Evolutionary conservation across 805 yeast species (phyloP).

Genomic region (Ogataea pilisensis): DNA sequence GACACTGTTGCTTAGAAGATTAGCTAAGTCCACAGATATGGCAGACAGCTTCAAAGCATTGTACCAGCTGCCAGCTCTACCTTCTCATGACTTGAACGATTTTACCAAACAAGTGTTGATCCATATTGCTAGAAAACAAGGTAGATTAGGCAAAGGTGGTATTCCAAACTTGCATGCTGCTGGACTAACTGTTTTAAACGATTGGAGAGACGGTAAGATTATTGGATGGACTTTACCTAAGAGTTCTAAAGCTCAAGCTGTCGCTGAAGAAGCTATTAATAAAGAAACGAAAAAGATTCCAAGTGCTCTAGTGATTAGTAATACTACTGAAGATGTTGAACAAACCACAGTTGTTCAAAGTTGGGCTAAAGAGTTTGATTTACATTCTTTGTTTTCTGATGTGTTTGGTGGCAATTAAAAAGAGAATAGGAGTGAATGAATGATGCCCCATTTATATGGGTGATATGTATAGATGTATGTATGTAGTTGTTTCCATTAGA

Average conservation of each 20-base stretch:
- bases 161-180: conserved; percentile 86
- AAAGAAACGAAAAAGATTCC: conserved; percentile 34
- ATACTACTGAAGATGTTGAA: conserved; percentile 44
- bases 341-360: conserved; percentile 76
- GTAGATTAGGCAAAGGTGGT: conserved; percentile 91
- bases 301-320: conserved; percentile 34
- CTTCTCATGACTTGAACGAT: conserved; percentile 66
- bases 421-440: no score
- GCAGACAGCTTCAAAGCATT: conserved; percentile 68
- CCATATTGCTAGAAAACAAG: conserved; percentile 88
- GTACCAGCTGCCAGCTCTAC: conserved; percentile 78
- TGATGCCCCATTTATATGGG: no score
- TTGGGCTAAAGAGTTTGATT: conserved; percentile 94
- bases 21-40: conserved; percentile 71
- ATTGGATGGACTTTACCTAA: conserved; percentile 85
- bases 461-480: no score
- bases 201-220: conserved; percentile 97
- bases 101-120: conserved; percentile 83
- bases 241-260: conserved; percentile 32
- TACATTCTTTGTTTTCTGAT: conserved; percentile 70
- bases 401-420: conserved; percentile 22
- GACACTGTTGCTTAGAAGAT: conserved; percentile 66
- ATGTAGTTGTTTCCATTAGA: no score
- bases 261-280: conserved; percentile 8
- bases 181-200: conserved; percentile 75